Base-by-base conservation (phyloP, 2,329 filamentous ascomycete genomes). In the Sporothrix variecibatus region DNA sequence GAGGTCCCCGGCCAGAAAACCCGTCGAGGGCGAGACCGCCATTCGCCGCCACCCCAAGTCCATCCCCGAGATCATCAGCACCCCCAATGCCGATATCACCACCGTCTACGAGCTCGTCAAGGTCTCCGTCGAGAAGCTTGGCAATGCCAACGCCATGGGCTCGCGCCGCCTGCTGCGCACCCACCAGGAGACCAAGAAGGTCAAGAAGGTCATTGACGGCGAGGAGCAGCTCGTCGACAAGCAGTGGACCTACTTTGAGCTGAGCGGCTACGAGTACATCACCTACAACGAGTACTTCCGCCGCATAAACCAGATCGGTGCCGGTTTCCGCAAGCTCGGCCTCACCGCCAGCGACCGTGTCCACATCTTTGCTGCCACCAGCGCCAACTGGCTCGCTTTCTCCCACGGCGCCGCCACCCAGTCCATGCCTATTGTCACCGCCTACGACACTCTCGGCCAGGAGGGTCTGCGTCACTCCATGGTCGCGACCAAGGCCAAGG, bases 121-220 rank as follows among this genome's bases (percentile, higher is more conserved):
- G 79, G 87, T 88, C 77, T 90, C 90, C 75, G 91, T 92, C 67
- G 87, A 85, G 73, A 88, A 90, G 80, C 92, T 86, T 80, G 90
- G 90, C 78, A 90, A 92, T 79, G 84, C 87, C 73, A 90, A 90
- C 81, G 88, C 87, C 74, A 84, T 93, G 77, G 94, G 92, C 76
- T 90, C 89, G 78, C 91, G 94, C 77, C 91, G 89, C 81, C 87
- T 96, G 75, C 84, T 97, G 82, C 88, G 92, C 82, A 92, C 90
- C 49, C 93, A 96, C 82, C 87, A 91, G 78, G 94, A 97, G 84
- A 93, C 90, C 79, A 97, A 95, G 87, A 95, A 94, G 87, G 85
- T 97, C 81, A 96, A 95, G 89, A 96, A 95, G 87, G 87, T 94
- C 74, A 85, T 97, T 62, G 93, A 96, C 81, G 94, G 94, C 77